These are phyloP conservation scores for Helichrysum umbraculigerum DNA, from an alignment of 129 eudicot species.

Conservation along the genomic window DNA sequence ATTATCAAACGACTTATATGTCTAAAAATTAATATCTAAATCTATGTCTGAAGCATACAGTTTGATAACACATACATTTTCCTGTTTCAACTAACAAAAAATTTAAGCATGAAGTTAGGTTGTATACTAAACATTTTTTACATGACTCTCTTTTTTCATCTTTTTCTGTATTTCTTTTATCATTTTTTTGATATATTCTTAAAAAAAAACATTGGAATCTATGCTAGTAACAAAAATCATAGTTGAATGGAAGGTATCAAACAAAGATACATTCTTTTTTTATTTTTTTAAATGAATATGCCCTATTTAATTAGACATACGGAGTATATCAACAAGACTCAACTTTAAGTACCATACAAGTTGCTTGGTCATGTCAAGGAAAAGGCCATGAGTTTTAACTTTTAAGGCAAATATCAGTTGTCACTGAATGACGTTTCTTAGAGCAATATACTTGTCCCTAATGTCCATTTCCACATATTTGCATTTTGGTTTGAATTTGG, in stretches of 20 bases:
- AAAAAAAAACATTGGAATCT: not conserved
- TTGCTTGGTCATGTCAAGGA: slow-evolving; percentile 26
- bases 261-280: not conserved
- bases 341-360: slow-evolving; percentile 28
- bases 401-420: slow-evolving; percentile 11
- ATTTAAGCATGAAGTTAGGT: no score
- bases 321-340: not conserved
- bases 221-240: not conserved
- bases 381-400: slow-evolving; percentile 24
- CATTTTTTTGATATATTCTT: not conserved
- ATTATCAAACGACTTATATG: no score
- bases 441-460: slow-evolving; percentile 14
- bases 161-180: not conserved
- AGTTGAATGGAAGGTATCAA: not conserved
- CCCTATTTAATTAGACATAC: not conserved
- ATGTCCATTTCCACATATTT: not conserved
- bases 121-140: no score
- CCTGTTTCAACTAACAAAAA: no score
- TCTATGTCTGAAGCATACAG: no score
- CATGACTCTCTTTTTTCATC: not conserved
- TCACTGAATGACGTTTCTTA: slow-evolving; percentile 12
- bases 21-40: no score
- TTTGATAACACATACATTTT: no score
- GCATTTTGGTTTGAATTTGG: not conserved
- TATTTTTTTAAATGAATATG: not conserved